phyloP scores from a whole-genome alignment of 495 filamentous ascomycete species.

The Aspergillus cavernicola region DNA sequence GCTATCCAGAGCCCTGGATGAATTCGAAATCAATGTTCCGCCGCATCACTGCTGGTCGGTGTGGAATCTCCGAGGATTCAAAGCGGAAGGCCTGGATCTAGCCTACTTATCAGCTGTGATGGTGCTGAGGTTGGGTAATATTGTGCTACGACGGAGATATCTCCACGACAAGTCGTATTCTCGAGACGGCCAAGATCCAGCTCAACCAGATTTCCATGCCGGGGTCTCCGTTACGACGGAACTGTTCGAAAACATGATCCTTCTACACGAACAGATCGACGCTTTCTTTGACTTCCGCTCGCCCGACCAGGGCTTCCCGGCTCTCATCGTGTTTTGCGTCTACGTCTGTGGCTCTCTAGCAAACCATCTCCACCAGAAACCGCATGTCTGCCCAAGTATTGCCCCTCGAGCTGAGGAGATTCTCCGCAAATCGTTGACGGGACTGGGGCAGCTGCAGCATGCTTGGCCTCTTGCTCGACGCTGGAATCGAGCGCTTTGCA shows the following conservation, averaged over 20 bases:
- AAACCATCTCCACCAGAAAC: not conserved
- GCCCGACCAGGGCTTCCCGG: not conserved
- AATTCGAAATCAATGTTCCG: not conserved
- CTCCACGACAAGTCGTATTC: not conserved
- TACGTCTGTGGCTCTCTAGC: not conserved
- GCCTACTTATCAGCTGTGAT: not conserved
- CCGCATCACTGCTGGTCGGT: not conserved
- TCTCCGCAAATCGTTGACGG: not conserved
- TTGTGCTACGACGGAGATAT: not conserved
- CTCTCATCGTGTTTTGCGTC: not conserved
- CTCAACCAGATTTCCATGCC: too few relatives aligned
- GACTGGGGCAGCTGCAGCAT: not conserved
- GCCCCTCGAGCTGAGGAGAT: not conserved
- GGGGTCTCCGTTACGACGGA: not conserved
- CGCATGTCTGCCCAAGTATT: not conserved
- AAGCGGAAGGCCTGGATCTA: not conserved
- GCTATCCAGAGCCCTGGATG: not conserved
- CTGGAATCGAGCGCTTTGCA: not conserved
- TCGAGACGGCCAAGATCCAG: not conserved
- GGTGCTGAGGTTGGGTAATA: not conserved
- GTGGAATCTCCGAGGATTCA: not conserved
- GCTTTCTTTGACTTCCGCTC: not conserved
- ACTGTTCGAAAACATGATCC: not conserved
- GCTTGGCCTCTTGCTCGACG: not conserved
- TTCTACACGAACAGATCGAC: not conserved